phyloP scores from a whole-genome alignment of 108 stramenopile genomes.

The Nannochloropsis oceanica region DNA sequence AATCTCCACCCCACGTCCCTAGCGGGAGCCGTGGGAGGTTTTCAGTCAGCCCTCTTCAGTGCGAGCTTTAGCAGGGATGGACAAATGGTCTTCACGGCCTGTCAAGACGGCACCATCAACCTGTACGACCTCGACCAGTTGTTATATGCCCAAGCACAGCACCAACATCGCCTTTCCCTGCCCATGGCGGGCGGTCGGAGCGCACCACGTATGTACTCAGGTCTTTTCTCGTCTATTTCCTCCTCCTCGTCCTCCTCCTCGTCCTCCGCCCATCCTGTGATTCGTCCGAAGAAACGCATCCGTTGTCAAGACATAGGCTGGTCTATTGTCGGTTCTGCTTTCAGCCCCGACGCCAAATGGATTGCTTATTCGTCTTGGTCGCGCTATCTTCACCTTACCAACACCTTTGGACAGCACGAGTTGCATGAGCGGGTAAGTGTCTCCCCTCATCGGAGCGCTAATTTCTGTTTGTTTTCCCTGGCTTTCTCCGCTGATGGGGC shows the following conservation, averaged over 20 bases:
- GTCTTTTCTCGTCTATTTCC: no score
- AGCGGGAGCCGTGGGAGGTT: neutral
- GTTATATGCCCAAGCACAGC: neutral
- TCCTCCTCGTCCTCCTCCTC: neutral
- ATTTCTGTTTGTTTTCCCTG: slow-evolving; percentile 31
- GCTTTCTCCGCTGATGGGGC: slow-evolving; percentile 9
- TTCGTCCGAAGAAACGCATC: neutral
- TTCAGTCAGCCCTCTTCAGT: neutral
- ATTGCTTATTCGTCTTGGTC: slow-evolving; percentile 26
- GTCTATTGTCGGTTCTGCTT: slow-evolving; percentile 15
- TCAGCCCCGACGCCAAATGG: slow-evolving; percentile 22
- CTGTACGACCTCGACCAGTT: neutral
- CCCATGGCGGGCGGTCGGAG: no score
- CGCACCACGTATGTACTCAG: no score
- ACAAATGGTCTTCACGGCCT: neutral
- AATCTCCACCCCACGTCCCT: neutral
- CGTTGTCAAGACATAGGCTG: slow-evolving; percentile 9
- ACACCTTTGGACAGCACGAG: slow-evolving; percentile 11
- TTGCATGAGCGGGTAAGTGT: slow-evolving; percentile 23
- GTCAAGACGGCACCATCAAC: neutral
- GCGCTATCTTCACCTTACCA: slow-evolving; percentile 16
- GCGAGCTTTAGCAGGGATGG: neutral
- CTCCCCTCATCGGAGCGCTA: neutral
- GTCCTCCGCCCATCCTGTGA: neutral
- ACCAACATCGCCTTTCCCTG: neutral